Conservation (phyloP, 1,284 basidiomycete genomes). For the Grifola frondosa region DNA sequence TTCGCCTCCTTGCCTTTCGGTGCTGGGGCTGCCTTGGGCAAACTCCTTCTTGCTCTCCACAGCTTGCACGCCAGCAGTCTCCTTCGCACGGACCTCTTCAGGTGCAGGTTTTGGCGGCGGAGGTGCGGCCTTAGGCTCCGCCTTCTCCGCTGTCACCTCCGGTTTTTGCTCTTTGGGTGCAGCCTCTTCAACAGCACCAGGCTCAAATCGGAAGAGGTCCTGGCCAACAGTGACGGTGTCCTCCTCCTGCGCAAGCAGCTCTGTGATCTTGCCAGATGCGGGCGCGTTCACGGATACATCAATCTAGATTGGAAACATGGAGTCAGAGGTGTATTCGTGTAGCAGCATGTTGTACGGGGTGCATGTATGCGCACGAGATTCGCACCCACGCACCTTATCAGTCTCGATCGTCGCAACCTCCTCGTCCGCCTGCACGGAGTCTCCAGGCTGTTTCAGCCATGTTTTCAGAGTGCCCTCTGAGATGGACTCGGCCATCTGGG, state of each 20-base stretch:
- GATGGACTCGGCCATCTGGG: slow-evolving; percentile 99
- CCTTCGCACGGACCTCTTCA: slow-evolving; percentile 37
- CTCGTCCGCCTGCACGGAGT: slow-evolving; percentile 89
- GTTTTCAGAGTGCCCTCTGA: slow-evolving; percentile 96
- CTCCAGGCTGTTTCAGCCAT: slow-evolving; percentile 94
- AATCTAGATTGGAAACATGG: slow-evolving; percentile 55
- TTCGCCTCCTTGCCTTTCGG: slow-evolving; percentile 41
- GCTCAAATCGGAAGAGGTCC: slow-evolving; percentile 91
- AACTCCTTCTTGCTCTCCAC: slow-evolving; percentile 40
- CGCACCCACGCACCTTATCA: slow-evolving; percentile 83
- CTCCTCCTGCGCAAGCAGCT: slow-evolving; percentile 88
- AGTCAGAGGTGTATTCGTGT: not conserved
- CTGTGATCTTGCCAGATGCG: slow-evolving; percentile 83
- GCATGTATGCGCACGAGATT: not conserved
- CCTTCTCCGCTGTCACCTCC: slow-evolving; percentile 53
- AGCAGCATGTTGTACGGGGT: not conserved
- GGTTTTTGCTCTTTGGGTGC: slow-evolving; percentile 29
- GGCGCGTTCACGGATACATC: slow-evolving; percentile 98
- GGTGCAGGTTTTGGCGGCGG: slow-evolving; percentile 36
- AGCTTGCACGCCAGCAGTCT: slow-evolving; percentile 38
- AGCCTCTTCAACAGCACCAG: slow-evolving; percentile 63
- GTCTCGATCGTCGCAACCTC: slow-evolving; percentile 99
- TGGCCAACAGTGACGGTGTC: slow-evolving; percentile 95
- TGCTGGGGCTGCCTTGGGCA: slow-evolving; percentile 39
- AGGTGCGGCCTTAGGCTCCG: slow-evolving; percentile 43